Evolutionary conservation across 2,329 filamentous ascomycete genomes (phyloP).

Genomic region (Cladosporium oxysporum): DNA sequence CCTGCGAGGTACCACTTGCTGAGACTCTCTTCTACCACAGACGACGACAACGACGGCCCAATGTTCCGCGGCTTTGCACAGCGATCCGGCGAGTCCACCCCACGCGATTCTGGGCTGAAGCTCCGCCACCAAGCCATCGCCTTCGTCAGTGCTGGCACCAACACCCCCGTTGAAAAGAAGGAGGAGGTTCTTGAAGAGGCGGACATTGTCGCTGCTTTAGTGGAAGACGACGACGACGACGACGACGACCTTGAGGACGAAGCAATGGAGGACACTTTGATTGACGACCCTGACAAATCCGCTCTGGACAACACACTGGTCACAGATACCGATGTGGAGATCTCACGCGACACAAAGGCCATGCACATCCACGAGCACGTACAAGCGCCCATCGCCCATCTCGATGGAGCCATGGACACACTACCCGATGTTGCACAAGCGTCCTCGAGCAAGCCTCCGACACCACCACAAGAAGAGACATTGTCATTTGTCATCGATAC

Average conservation of each 20-base stretch:
- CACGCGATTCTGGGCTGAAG: conserved; percentile 50
- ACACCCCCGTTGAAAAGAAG: conserved; percentile 38
- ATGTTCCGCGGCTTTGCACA: conserved; percentile 36
- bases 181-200: conserved; percentile 26
- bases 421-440: conserved; percentile 4
- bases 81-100: conserved; percentile 26
- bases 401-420: conserved; percentile 16
- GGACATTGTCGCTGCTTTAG: conserved; percentile 22
- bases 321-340: conserved; percentile 34
- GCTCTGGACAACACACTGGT: conserved; percentile 33
- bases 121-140: conserved; percentile 58
- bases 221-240: conserved; percentile 28
- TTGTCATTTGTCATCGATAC: conserved; percentile 38
- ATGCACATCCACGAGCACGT: conserved; percentile 19
- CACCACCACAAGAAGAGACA: conserved; percentile 21
- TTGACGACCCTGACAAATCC: conserved; percentile 12
- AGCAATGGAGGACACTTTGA: conserved; percentile 6
- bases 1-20: conserved; percentile 1
- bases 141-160: conserved; percentile 62
- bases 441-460: conserved; percentile 10
- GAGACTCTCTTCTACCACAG: conserved; percentile 6
- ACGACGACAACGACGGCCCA: conserved; percentile 13
- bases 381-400: conserved; percentile 5
- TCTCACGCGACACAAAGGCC: conserved; percentile 28
- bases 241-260: conserved; percentile 27